Evolutionary conservation across 257 asterid genomes (phyloP), one percentile per base, ranked within the genome.

Genomic region (Jacaranda mimosifolia): DNA sequence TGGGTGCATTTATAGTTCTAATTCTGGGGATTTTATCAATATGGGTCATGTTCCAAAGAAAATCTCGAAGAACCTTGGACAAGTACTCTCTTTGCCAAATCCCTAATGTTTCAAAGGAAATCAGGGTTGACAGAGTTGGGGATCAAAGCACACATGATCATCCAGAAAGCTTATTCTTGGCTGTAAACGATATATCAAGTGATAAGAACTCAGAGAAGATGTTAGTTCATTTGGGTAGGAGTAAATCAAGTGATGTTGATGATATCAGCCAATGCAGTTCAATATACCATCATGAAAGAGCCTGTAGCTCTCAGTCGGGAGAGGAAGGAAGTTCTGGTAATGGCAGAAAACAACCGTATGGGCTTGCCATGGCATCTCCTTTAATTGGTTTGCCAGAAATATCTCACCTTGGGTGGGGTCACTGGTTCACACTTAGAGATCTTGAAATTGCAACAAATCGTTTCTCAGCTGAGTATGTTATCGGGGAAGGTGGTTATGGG

Each of bases 361-460:
- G 95, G 68, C 77, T 90, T 62, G 83, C 87, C 8, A 83, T 86
- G 92, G 82, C 99, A 2, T 93, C 98, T 67, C 99, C 99, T 79
- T 85, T 93, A 57, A 70, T 86, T 80, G 99, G 99, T 56, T 88
- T 95, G 92, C 98, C 98, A 0, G 99, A 95, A 82, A 51, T 86
- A 49, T 95, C 99, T 57, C 99, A 95, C 79, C 97, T 95, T 71
- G 99, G 99, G 42, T 95, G 99, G 99, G 99, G 99, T 70, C 99
- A 93, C 82, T 95, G 99, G 99, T 95, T 95, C 90, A 93, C 98
- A 0, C 98, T 93, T 35, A 80, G 99, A 81, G 99, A 95, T 80
- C 99, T 95, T 66, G 94, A 90, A 72, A 77, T 86, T 69, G 99
- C 99, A 14, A 95, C 99, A 0, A 87, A 77, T 53, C 91, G 96